Evolutionary conservation across 805 yeast species (phyloP), one percentile per base, ranked within the genome.

Genomic region (Saturnispora halmiae): DNA sequence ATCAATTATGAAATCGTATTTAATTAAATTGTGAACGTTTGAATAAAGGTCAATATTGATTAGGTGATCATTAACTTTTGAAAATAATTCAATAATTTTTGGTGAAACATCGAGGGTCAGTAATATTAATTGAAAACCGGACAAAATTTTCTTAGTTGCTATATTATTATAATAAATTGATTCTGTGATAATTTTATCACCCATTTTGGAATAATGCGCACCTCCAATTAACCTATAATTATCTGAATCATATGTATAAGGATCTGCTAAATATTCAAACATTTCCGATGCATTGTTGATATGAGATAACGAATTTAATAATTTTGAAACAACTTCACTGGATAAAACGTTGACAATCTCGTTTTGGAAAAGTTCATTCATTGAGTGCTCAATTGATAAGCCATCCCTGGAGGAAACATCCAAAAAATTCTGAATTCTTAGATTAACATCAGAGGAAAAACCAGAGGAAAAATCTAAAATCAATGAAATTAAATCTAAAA

Each of bases 321-420:
- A 51, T 7, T 52, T 60, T 25, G 60, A 48, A 27, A 69, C 55
- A 27, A 63, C 60, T 1, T 56, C 46, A 27, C 63, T 57, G 44
- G 69, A 67, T 39, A 77, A 59, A 38, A 61, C 60, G 3, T 60
- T 51, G 9, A 69, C 58, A 36, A 79, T 58, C 14, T 60, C 49
- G 1, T 59, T 45, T 25, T 67, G 66, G 45, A 75, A 73, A 5
- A 73, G 59, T 5, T 52, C 7, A 56, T 55, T 22, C 73, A 64
- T 45, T 55, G 59, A 28, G 49, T 51, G 30, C 53, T 61, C 31
- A 52, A 58, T 20, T 6, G 60, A 58, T 26, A 66, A 56, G 6
- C n/a, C n/a, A n/a, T n/a, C n/a, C n/a, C n/a, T n/a, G n/a, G n/a
- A n/a, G n/a, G n/a, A n/a, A n/a, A n/a, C n/a, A 62, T 59, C 9